These are phyloP conservation scores for Sideroxylon spinosum DNA, from an alignment of 179 eudicot species.

Conservation along the genomic window DNA sequence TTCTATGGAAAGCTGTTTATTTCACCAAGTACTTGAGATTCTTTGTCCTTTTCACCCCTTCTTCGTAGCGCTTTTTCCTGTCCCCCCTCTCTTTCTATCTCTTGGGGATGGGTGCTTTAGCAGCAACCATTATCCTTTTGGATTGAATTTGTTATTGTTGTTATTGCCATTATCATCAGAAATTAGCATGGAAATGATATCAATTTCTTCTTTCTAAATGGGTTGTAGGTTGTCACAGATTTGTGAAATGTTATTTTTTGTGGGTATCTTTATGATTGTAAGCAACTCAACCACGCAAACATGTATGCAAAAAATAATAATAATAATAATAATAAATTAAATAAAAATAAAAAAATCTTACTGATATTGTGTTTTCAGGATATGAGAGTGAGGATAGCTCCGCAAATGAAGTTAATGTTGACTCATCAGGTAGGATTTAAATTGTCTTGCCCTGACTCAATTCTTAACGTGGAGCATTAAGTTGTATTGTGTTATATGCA, in stretches of 20 bases:
- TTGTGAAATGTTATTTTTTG: background rate
- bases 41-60: no score
- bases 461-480: no score
- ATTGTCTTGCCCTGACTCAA: no score
- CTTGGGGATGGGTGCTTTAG: background rate
- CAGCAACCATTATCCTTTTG: background rate
- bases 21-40: background rate
- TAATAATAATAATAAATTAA: no score
- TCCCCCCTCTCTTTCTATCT: background rate
- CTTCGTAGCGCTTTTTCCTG: background rate
- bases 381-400: conserved; percentile 83
- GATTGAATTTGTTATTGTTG: background rate
- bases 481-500: no score
- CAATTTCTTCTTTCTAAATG: background rate
- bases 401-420: conserved; percentile 49
- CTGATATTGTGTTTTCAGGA: conserved; percentile 29
- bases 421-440: conserved; percentile 47
- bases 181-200: background rate
- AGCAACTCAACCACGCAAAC: background rate
- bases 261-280: background rate
- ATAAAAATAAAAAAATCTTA: background rate
- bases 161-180: background rate
- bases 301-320: background rate
- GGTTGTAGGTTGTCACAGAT: conserved; percentile 1
- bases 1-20: background rate